Evolutionary conservation across 148 eudicot genomes (phyloP).

Genomic region (Persicaria tinctoria): DNA sequence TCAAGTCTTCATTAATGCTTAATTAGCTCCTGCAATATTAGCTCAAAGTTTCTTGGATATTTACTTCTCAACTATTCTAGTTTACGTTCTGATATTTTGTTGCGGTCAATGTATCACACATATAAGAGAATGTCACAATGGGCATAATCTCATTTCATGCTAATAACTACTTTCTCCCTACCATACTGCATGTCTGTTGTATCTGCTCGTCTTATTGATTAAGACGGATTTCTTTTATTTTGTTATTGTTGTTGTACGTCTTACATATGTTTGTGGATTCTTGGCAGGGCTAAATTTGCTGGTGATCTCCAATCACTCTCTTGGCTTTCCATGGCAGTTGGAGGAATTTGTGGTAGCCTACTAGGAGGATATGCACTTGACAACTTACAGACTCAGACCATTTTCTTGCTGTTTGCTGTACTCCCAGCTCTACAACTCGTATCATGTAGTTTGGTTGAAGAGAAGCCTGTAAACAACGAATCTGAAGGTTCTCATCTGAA

Average conservation of each 20-base stretch:
- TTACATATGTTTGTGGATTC: constrained; percentile 4
- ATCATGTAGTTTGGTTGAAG: constrained; percentile 75
- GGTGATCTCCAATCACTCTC: constrained; percentile 96
- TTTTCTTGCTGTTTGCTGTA: constrained; percentile 66
- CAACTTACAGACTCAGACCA: constrained; percentile 48
- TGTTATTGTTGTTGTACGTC: background rate
- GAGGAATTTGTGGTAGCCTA: constrained; percentile 87
- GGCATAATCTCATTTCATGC: background rate
- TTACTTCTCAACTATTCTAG: background rate
- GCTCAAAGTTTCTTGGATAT: background rate
- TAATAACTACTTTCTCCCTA: background rate
- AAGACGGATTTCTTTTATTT: background rate
- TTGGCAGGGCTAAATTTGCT: constrained; percentile 76
- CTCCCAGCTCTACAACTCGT: constrained; percentile 77
- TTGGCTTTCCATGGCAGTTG: constrained; percentile 94
- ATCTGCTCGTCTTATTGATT: background rate
- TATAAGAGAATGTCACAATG: background rate
- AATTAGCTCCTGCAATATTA: background rate
- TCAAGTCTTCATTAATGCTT: background rate
- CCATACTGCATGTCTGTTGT: background rate
- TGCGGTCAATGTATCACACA: background rate
- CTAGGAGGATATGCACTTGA: constrained; percentile 76
- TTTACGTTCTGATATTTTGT: background rate
- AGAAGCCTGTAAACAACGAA: constrained; percentile 28
- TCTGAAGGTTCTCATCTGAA: constrained; percentile 22